phyloP scores from a whole-genome alignment of 192 early-diverging fungal genomes.

The Coemansia sp. region DNA sequence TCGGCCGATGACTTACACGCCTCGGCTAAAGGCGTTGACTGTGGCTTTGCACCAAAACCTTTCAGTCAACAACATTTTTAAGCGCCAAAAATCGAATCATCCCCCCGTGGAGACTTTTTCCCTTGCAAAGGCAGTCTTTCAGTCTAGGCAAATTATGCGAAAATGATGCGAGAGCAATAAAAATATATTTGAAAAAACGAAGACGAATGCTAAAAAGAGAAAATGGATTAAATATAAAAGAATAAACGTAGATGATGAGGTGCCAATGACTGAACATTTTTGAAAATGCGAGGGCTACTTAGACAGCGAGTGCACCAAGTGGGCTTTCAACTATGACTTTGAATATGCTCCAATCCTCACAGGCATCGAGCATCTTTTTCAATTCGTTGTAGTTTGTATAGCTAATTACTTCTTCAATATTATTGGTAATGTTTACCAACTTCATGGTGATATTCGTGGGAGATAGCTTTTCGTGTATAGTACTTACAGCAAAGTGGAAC shows the following conservation, averaged over 20 bases:
- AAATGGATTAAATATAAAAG: neutral
- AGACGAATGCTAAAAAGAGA: neutral
- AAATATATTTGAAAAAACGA: neutral
- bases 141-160: neutral
- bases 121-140: neutral
- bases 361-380: neutral
- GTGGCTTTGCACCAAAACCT: neutral
- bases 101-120: neutral
- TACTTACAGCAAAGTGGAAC: neutral
- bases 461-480: conserved; percentile 4
- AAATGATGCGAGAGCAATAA: neutral
- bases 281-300: neutral
- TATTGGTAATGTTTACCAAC: conserved; percentile 1
- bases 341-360: conserved; percentile 11
- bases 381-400: neutral
- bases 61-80: neutral
- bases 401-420: neutral
- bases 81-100: neutral
- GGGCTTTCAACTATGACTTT: conserved; percentile 7
- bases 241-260: neutral
- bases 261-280: neutral
- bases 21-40: neutral
- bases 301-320: neutral
- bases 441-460: neutral
- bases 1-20: neutral